A percentile compares a stretch with the other conserved stretches of the same genome.
These are phyloP conservation scores for Fusarium sp. DNA, from an alignment of 2,329 filamentous ascomycete genomes.

Conservation along the genomic window DNA sequence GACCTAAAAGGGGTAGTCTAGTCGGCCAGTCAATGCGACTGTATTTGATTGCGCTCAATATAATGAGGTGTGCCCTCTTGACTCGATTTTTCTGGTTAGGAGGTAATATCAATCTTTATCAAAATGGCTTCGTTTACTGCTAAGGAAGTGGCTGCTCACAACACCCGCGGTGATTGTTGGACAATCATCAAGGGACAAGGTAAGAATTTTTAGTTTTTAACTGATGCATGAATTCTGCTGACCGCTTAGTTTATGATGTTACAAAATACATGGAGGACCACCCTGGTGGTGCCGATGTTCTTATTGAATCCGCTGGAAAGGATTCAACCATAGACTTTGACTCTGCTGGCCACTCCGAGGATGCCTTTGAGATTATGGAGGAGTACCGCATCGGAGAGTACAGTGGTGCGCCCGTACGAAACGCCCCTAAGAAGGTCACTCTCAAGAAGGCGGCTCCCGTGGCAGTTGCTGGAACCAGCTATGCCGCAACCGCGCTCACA, in stretches of 20 bases:
- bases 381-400: slow-evolving; percentile 53
- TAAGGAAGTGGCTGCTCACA: slow-evolving; percentile 62
- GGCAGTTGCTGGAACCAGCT: background rate
- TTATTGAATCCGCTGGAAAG: slow-evolving; percentile 80
- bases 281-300: slow-evolving; percentile 79
- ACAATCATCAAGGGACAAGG: slow-evolving; percentile 67
- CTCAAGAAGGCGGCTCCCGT: slow-evolving; percentile 34
- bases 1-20: slow-evolving; percentile 8
- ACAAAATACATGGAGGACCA: slow-evolving; percentile 69
- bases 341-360: slow-evolving; percentile 83
- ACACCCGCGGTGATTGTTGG: slow-evolving; percentile 61
- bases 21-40: background rate
- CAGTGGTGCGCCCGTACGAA: slow-evolving; percentile 43
- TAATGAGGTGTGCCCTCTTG: slow-evolving; percentile 2
- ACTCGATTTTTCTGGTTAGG: background rate
- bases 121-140: slow-evolving; percentile 43
- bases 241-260: slow-evolving; percentile 65
- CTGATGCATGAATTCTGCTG: background rate
- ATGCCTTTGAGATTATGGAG: slow-evolving; percentile 58
- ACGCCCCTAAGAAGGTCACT: slow-evolving; percentile 24
- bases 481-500: slow-evolving; percentile 10
- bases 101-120: background rate
- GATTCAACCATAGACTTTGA: slow-evolving; percentile 85
- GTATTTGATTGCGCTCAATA: slow-evolving; percentile 27
- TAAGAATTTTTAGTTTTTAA: slow-evolving; percentile 46